These are phyloP conservation scores for Cladosporium velox DNA, from an alignment of 2,329 filamentous ascomycete species.

Conservation along the genomic window DNA sequence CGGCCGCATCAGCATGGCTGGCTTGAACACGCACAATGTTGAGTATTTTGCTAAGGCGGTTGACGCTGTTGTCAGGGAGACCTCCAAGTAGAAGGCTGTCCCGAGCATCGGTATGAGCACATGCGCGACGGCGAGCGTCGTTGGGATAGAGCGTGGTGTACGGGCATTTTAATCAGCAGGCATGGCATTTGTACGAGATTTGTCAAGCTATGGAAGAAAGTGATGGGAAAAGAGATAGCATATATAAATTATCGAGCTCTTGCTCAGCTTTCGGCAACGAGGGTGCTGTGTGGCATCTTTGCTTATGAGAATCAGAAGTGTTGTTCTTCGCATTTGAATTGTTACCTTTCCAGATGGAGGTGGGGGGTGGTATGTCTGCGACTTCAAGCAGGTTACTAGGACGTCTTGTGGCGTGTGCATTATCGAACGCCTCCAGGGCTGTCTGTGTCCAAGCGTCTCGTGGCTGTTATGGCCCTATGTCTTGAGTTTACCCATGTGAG, in stretches of 20 bases:
- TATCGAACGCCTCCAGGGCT: not conserved
- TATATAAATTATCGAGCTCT: not conserved
- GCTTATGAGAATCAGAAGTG: not conserved
- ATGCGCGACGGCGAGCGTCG: slow-evolving; percentile 7
- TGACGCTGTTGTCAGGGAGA: slow-evolving; percentile 74
- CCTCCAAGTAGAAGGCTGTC: slow-evolving; percentile 21
- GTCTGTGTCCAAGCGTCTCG: not conserved
- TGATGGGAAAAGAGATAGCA: not conserved
- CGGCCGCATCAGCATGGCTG: slow-evolving; percentile 96
- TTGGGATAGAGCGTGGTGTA: not conserved
- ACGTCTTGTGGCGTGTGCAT: not conserved
- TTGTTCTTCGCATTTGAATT: not conserved
- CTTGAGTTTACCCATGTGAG: not conserved
- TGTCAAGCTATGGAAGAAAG: not conserved
- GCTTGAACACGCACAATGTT: slow-evolving; percentile 88
- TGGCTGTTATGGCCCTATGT: not conserved
- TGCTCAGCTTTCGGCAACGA: not conserved
- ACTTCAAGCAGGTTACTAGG: not conserved
- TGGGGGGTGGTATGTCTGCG: not conserved
- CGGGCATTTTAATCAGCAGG: not conserved
- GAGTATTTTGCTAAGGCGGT: slow-evolving; percentile 91
- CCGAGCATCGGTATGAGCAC: not conserved
- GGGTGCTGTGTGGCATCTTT: not conserved
- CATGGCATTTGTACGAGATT: not conserved
- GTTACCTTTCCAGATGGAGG: no score